Evolutionary conservation across 2,329 filamentous ascomycete genomes (phyloP).

Genomic region (Pestalotiopsis sp.): DNA sequence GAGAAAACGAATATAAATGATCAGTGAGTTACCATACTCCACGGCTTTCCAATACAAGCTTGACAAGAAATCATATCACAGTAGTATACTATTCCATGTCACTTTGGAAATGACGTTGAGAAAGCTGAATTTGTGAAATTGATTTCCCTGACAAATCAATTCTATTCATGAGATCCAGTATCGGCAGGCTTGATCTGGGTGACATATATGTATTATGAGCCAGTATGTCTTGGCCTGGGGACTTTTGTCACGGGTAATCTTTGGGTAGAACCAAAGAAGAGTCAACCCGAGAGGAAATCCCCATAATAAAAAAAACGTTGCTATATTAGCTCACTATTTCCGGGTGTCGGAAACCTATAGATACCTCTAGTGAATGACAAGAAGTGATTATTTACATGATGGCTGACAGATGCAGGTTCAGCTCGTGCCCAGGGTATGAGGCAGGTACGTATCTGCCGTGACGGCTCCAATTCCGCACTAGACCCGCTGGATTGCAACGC

Average conservation of each 20-base stretch:
- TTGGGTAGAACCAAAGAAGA: not conserved
- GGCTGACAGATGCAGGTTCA: not conserved
- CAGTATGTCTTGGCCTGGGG: not conserved
- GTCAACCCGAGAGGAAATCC: not conserved
- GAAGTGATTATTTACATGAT: not conserved
- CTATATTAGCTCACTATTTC: not conserved
- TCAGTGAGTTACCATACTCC: too few species aligned
- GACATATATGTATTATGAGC: too few species aligned
- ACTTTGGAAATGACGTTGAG: too few species aligned
- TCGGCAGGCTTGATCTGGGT: too few species aligned
- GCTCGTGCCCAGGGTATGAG: not conserved
- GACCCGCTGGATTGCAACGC: not conserved
- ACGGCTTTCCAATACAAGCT: too few species aligned
- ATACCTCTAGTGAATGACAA: not conserved
- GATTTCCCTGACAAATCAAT: too few species aligned
- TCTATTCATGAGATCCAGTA: too few species aligned
- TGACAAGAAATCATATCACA: too few species aligned
- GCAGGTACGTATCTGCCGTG: not conserved
- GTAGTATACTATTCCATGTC: too few species aligned
- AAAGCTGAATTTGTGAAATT: too few species aligned
- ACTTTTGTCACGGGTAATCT: not conserved
- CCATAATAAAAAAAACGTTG: not conserved
- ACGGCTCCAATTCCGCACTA: constrained; percentile 6
- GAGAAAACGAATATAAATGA: too few species aligned
- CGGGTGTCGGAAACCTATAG: not conserved